Evolutionary conservation across 78 protist species (phyloP).

Genomic region (Polysphondylium violaceum): DNA sequence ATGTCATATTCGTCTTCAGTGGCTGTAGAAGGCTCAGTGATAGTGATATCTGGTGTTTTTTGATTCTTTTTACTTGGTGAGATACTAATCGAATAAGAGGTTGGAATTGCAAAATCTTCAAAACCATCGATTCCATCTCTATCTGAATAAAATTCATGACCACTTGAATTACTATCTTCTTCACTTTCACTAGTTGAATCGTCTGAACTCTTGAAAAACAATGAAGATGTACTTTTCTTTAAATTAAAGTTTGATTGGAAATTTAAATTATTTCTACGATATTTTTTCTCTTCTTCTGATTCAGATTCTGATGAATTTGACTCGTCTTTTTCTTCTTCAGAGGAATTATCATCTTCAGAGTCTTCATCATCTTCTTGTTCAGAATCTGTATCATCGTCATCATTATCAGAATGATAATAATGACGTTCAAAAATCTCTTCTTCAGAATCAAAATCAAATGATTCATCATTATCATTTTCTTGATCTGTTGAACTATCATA

Average conservation of each 20-base stretch:
- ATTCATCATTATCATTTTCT: neutral
- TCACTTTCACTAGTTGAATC: neutral
- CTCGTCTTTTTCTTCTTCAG: no score
- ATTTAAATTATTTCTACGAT: neutral
- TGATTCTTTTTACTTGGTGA: conserved; percentile 5
- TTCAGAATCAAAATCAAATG: neutral
- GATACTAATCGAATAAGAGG: neutral
- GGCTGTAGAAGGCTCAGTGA: neutral
- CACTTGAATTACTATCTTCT: conserved; percentile 10
- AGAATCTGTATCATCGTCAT: neutral
- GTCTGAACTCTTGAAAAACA: neutral
- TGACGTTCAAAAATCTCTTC: neutral
- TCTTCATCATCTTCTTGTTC: conserved; percentile 2
- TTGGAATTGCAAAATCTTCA: conserved; percentile 22
- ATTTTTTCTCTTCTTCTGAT: conserved; percentile 8
- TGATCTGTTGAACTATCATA: neutral
- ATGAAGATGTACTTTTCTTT: conserved; percentile 21
- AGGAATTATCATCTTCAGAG: neutral
- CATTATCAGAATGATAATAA: conserved; percentile 2
- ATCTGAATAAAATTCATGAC: conserved; percentile 35
- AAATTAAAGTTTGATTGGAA: conserved; percentile 1
- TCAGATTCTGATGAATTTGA: neutral
- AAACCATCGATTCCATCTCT: neutral
- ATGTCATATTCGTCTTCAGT: conserved; percentile 47
- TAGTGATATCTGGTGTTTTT: neutral